Conservation (phyloP, 257 asterid species). For the Petrea volubilis region DNA sequence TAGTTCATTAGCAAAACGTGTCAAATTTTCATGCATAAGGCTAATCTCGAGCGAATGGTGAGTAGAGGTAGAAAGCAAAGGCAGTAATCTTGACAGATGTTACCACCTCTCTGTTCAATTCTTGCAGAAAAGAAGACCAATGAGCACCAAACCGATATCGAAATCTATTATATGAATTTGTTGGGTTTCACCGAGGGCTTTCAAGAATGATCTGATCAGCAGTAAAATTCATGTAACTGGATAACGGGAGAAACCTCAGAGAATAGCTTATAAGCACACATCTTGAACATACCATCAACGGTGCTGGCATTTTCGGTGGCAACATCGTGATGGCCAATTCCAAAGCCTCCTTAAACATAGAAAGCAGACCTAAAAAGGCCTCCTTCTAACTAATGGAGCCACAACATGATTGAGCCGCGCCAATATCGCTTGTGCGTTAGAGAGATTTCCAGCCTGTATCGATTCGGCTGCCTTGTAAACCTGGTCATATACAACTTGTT, state of each 20-base stretch:
- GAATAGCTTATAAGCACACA: constrained; percentile 51
- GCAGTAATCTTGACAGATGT: constrained; percentile 48
- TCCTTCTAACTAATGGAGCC: constrained; percentile 37
- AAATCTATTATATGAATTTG: constrained; percentile 53
- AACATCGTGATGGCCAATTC: constrained; percentile 32
- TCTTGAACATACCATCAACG: constrained; percentile 49
- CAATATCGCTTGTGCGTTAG: constrained; percentile 84
- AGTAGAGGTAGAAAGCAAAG: constrained; percentile 53
- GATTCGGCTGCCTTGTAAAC: constrained; percentile 48
- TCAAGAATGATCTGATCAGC: constrained; percentile 56
- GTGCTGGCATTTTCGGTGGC: constrained; percentile 31
- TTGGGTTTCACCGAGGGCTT: constrained; percentile 37
- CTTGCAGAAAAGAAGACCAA: constrained; percentile 69
- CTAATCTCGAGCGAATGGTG: constrained; percentile 46
- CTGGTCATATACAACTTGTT: constrained; percentile 41
- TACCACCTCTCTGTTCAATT: constrained; percentile 38
- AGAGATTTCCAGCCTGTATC: constrained; percentile 46
- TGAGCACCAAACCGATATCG: constrained; percentile 64
- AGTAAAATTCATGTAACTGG: constrained; percentile 50
- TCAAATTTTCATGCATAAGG: constrained; percentile 51
- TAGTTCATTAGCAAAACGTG: constrained; percentile 43
- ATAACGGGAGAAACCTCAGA: constrained; percentile 52
- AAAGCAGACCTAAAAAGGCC: constrained; percentile 52
- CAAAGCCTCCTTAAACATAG: constrained; percentile 51
- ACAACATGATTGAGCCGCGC: constrained; percentile 92